phyloP scores from a whole-genome alignment of 192 early-diverging fungal species.

The Linnemannia elongata region DNA sequence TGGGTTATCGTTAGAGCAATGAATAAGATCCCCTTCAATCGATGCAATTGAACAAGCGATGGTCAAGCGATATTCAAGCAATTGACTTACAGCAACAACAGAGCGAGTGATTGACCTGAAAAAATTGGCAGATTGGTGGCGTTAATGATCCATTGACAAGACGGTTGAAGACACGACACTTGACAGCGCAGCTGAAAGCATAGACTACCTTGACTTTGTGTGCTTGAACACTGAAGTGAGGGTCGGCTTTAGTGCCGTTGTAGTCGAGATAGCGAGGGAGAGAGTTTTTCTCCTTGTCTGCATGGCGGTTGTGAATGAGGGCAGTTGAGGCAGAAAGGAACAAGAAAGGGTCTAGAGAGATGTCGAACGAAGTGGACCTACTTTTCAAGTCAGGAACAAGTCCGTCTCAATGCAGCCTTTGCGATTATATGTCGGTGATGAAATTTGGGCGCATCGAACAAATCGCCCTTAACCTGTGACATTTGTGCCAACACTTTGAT shows the following conservation, averaged over 20 bases:
- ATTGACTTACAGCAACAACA: constrained; percentile 9
- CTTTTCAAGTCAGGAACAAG: neutral
- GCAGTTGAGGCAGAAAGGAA: neutral
- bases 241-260: constrained; percentile 18
- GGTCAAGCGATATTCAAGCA: too few relatives aligned
- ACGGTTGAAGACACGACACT: neutral
- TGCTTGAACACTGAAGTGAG: constrained; percentile 36
- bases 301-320: constrained; percentile 13
- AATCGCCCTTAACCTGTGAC: neutral
- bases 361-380: neutral
- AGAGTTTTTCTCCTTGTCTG: constrained; percentile 27
- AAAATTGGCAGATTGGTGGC: constrained; percentile 33
- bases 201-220: constrained; percentile 45
- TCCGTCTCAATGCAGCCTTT: neutral
- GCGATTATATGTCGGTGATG: neutral
- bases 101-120: constrained; percentile 6
- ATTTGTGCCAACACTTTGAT: neutral
- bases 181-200: neutral
- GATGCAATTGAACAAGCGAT: neutral
- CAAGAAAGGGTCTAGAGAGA: constrained; percentile 1
- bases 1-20: neutral
- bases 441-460: neutral
- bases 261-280: neutral
- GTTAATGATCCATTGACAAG: constrained; percentile 33
- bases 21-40: neutral